phyloP scores from a whole-genome alignment of 148 eudicot species.

The Cornus controversa region DNA sequence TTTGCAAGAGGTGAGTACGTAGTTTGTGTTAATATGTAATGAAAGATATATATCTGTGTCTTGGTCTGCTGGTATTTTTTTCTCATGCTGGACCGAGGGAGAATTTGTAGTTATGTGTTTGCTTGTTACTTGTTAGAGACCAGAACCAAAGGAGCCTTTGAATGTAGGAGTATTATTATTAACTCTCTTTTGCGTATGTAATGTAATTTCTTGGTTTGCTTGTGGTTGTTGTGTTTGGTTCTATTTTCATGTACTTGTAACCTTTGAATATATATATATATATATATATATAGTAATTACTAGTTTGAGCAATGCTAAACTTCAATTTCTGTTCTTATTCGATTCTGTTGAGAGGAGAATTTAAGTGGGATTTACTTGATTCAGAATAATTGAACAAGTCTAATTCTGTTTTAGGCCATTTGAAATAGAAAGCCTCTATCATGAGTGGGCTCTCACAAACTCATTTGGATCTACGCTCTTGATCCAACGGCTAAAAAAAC shows the following conservation, averaged over 20 bases:
- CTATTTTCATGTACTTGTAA: no score
- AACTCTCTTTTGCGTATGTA: not conserved
- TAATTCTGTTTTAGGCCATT: no score
- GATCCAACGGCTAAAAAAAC: no score
- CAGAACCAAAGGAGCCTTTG: not conserved
- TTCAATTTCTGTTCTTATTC: no score
- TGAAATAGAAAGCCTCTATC: no score
- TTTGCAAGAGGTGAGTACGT: conserved; percentile 32
- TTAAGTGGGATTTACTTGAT: not conserved
- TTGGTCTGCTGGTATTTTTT: conserved; percentile 25
- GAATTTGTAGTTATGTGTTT: not conserved
- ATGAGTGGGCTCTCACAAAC: no score
- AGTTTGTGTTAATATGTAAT: conserved; percentile 7
- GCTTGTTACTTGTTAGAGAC: no score
- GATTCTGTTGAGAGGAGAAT: no score
- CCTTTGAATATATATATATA: no score
- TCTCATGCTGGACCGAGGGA: conserved; percentile 19
- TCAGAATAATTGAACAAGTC: not conserved
- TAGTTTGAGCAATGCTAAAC: no score
- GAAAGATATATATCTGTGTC: conserved; percentile 11
- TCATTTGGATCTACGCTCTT: no score
- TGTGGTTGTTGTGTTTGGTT: not conserved
- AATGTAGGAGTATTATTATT: not conserved
- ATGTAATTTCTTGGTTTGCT: not conserved
- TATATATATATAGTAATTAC: no score